Evolutionary conservation across 2,329 filamentous ascomycete genomes (phyloP).

Genomic region (Cadophora malorum): DNA sequence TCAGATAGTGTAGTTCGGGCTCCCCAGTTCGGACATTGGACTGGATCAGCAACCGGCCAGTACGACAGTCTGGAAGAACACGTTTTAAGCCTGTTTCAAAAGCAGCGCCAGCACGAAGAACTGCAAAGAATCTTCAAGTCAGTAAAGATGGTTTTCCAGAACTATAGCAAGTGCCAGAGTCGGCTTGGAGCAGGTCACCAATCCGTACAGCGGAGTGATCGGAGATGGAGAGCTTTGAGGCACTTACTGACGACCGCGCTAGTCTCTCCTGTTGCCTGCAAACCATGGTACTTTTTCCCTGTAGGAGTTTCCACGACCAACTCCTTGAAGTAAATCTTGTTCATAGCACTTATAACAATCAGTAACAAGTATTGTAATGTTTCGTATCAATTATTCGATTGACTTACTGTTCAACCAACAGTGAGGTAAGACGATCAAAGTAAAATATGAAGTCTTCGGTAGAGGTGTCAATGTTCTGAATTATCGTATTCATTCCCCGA

Average conservation of each 20-base stretch:
- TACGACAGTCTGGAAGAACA: slow-evolving; percentile 91
- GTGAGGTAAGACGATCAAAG: slow-evolving; percentile 86
- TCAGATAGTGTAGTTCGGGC: slow-evolving; percentile 90
- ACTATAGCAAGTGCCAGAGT: neutral
- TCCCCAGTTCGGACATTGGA: slow-evolving; percentile 85
- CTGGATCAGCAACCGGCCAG: slow-evolving; percentile 88
- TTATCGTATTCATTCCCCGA: slow-evolving; percentile 85
- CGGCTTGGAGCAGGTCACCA: neutral
- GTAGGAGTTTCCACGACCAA: slow-evolving; percentile 73
- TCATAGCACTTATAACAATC: slow-evolving; percentile 65
- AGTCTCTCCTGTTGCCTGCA: slow-evolving; percentile 73
- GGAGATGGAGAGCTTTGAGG: neutral
- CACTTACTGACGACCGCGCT: slow-evolving; percentile 74
- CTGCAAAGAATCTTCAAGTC: neutral
- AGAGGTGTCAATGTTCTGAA: slow-evolving; percentile 78
- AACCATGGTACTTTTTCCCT: slow-evolving; percentile 72
- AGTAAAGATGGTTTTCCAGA: neutral
- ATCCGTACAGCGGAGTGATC: neutral
- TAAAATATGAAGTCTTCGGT: slow-evolving; percentile 97
- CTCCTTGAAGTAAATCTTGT: slow-evolving; percentile 74
- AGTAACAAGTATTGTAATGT: slow-evolving; percentile 14
- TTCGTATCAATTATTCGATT: neutral
- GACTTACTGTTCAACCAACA: slow-evolving; percentile 78
- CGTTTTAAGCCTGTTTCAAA: slow-evolving; percentile 88
- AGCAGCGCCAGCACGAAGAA: slow-evolving; percentile 86